These are phyloP conservation scores for Firmiana major DNA, from an alignment of 345 rosid genomes.

Conservation along the genomic window DNA sequence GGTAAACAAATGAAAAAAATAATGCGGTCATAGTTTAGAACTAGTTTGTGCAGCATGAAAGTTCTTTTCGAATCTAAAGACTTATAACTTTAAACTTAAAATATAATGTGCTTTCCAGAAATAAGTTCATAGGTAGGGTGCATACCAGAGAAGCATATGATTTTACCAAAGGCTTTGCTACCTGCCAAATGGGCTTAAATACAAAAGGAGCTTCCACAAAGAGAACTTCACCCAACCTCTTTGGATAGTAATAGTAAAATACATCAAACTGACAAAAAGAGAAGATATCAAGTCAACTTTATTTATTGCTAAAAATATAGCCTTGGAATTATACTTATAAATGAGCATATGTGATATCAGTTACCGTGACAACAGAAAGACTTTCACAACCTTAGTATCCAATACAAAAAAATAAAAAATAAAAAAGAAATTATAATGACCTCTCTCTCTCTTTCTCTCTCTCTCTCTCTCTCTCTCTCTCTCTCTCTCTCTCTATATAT, in stretches of 20 bases:
- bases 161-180: slow-evolving; percentile 68
- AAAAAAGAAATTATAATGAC: not conserved
- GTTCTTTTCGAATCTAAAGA: not conserved
- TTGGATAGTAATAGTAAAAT: slow-evolving; percentile 84
- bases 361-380: not conserved
- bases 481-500: too few species aligned
- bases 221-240: slow-evolving; percentile 77
- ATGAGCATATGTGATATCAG: not conserved
- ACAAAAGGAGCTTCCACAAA: slow-evolving; percentile 89
- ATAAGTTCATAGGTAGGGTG: slow-evolving; percentile 5
- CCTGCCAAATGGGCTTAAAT: slow-evolving; percentile 82
- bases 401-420: too few species aligned
- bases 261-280: slow-evolving; percentile 68
- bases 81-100: not conserved
- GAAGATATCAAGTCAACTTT: slow-evolving; percentile 13
- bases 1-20: not conserved
- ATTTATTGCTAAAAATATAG: not conserved
- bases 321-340: not conserved
- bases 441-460: not conserved
- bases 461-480: too few species aligned
- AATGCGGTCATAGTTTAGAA: not conserved
- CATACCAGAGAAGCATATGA: slow-evolving; percentile 83
- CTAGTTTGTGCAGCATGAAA: not conserved
- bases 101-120: not conserved
- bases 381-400: not conserved